phyloP scores from a whole-genome alignment of 2,329 filamentous ascomycete species.

The Botrytis cinerea region DNA sequence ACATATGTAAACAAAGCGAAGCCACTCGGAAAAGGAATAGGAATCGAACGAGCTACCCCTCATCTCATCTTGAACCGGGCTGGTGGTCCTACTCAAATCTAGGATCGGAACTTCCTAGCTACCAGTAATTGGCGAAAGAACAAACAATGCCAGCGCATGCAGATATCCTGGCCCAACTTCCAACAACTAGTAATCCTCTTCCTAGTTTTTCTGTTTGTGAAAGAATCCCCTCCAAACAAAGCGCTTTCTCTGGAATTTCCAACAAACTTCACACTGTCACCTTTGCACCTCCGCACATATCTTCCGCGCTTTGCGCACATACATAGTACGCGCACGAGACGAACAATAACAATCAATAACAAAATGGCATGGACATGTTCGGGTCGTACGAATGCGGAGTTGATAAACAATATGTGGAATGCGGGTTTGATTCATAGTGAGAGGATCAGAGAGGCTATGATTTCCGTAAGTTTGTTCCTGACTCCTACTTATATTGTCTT shows the following conservation, averaged over 20 bases:
- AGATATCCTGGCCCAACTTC: background rate
- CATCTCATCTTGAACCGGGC: background rate
- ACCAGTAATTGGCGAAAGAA: background rate
- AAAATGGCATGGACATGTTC: conserved; percentile 90
- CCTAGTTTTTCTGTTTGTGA: background rate
- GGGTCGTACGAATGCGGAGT: conserved; percentile 69
- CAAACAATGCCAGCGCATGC: background rate
- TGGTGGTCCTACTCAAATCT: background rate
- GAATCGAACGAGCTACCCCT: background rate
- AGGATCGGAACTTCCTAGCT: background rate
- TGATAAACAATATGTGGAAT: conserved; percentile 75
- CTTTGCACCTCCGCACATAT: background rate
- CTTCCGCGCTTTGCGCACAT: background rate
- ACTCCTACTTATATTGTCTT: conserved; percentile 16
- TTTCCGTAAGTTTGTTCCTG: conserved; percentile 53
- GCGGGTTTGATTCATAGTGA: conserved; percentile 72
- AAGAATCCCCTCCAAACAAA: background rate
- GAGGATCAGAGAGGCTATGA: conserved; percentile 77
- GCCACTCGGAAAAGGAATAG: too few species aligned
- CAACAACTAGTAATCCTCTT: background rate
- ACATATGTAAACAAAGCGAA: background rate
- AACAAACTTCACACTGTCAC: background rate
- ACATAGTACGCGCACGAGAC: background rate
- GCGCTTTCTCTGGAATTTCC: background rate
- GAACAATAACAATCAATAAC: conserved; percentile 25